Conservation (phyloP, 1,284 basidiomycete genomes). For the Gymnopus androsaceus region DNA sequence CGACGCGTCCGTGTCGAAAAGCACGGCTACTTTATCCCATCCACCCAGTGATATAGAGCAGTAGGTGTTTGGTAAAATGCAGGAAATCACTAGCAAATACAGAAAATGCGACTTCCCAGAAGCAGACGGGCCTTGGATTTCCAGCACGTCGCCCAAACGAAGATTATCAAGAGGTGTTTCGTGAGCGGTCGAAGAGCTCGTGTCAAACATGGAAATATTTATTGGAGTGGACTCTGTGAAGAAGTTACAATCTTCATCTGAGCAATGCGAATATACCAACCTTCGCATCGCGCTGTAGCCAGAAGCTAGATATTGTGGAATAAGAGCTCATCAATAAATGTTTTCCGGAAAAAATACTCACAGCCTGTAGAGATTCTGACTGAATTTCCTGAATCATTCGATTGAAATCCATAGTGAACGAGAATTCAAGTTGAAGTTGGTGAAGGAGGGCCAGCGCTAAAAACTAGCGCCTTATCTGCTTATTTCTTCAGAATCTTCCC, state of each 20-base stretch:
- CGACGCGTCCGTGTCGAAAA: constrained; percentile 69
- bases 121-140: constrained; percentile 71
- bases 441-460: neutral
- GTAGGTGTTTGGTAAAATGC: constrained; percentile 51
- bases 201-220: neutral
- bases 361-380: constrained; percentile 47
- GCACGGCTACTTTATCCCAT: constrained; percentile 61
- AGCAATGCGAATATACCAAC: neutral
- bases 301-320: constrained; percentile 35
- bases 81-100: constrained; percentile 62
- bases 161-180: constrained; percentile 29
- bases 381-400: constrained; percentile 34
- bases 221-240: neutral
- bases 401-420: constrained; percentile 23
- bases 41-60: constrained; percentile 43
- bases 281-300: constrained; percentile 16
- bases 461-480: neutral
- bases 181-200: constrained; percentile 16
- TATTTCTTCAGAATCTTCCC: too few relatives aligned
- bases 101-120: constrained; percentile 77
- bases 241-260: neutral
- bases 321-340: constrained; percentile 16
- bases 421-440: neutral
- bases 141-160: constrained; percentile 61
- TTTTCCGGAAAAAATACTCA: neutral